Percentiles rank a stretch among this genome's conserved stretches.
Conservation (phyloP, 1,284 basidiomycete genomes). For the Prillingera fragicola region DNA sequence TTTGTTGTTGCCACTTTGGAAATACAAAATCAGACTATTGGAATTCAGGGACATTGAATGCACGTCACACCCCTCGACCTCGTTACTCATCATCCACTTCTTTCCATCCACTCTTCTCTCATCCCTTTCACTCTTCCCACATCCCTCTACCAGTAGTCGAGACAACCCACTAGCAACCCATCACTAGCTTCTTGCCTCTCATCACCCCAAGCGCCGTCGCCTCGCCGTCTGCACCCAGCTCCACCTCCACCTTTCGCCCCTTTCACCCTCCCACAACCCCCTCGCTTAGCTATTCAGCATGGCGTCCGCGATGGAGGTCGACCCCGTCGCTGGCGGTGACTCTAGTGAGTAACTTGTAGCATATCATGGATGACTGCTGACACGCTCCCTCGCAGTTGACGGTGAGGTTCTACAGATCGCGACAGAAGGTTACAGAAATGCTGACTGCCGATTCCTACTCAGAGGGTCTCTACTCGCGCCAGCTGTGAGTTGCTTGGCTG, state of each 20-base stretch:
- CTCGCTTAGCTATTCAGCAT: too few species aligned
- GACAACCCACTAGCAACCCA: too few species aligned
- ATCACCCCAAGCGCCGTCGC: too few species aligned
- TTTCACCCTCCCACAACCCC: too few species aligned
- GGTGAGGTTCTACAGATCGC: constrained; percentile 26
- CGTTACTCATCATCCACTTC: background rate
- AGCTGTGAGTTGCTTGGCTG: constrained; percentile 63
- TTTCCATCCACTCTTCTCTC: background rate
- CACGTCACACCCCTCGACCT: too few species aligned
- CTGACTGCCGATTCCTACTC: background rate
- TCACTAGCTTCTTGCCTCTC: too few species aligned
- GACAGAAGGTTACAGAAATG: background rate
- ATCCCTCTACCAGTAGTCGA: too few species aligned
- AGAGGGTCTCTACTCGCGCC: constrained; percentile 91
- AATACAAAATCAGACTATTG: too few species aligned
- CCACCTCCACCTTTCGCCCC: background rate
- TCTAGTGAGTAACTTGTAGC: constrained; percentile 20
- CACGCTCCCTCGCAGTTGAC: constrained; percentile 28
- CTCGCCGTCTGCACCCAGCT: background rate
- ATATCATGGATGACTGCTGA: constrained; percentile 3
- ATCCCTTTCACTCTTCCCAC: background rate
- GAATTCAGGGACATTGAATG: too few species aligned
- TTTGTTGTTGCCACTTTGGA: too few species aligned
- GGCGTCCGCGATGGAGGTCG: constrained; percentile 45
- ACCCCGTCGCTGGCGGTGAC: constrained; percentile 37